Evolutionary conservation across 2,329 filamentous ascomycete genomes (phyloP), one percentile per base, ranked within the genome.

Genomic region (Rosellinia necatrix): DNA sequence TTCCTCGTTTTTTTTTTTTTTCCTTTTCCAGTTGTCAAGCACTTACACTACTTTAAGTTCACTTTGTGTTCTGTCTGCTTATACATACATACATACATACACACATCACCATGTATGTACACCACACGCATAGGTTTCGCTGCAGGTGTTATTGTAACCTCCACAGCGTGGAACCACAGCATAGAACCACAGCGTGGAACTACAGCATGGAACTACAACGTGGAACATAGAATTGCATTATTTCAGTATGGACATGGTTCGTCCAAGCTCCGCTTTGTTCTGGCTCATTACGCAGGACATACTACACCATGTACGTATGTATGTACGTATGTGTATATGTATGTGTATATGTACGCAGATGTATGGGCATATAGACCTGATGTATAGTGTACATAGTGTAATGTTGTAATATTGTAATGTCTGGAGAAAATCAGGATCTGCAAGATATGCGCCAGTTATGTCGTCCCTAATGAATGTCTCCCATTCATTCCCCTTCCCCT

Each of bases 371-470:
- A n/a, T n/a, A n/a, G n/a, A n/a, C n/a, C n/a, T n/a, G n/a, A n/a
- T n/a, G 22, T 37, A 17, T 37, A 17, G 34, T 32, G 30, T 32
- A 17, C 34, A 38, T 38, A 38, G 30, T 13, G 30, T 9, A 13
- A n/a, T n/a, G n/a, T n/a, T n/a, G n/a, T n/a, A n/a, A n/a, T n/a
- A n/a, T n/a, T 13, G n/a, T 32, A 38, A 10, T 22, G 5, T 8
- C 24, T 29, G 40, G 12, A 15, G 32, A 54, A 47, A 49, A 60
- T 58, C 55, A 52, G 19, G 58, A 60, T 60, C 58, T 55, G 12
- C 51, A 55, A 15, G 9, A 35, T 38, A 46, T 24, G 12, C 27
- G 37, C 44, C 44, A 29, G 24, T 58, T 44, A n/a, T 54, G 46
- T 47, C 13, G 25, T 22, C 21, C 32, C 27, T 41, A 8, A 43